Conservation (phyloP, 345 rosid genomes). For the Litchi chinensis region DNA sequence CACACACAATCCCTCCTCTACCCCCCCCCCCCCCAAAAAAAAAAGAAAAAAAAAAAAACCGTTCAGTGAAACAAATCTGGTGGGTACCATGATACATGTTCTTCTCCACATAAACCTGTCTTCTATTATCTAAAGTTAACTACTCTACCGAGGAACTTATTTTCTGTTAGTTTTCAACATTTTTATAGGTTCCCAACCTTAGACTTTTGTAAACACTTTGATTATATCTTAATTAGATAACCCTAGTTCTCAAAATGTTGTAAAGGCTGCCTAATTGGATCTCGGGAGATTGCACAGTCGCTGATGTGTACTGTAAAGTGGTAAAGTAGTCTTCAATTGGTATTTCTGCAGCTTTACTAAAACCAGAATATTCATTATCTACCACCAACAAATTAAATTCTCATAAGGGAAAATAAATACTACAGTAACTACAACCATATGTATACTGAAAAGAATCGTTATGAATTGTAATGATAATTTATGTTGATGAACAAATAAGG, state of each 20-base stretch:
- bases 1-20: too few relatives aligned
- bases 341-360: neutral
- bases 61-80: neutral
- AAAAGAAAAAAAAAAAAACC: neutral
- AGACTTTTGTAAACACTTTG: too few relatives aligned
- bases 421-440: neutral
- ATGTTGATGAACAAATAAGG: neutral
- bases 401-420: neutral
- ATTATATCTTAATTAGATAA: too few relatives aligned
- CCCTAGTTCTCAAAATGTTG: too few relatives aligned
- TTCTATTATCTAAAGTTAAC: neutral
- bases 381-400: slow-evolving; percentile 8
- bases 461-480: neutral
- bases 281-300: neutral
- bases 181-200: too few relatives aligned
- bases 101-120: neutral
- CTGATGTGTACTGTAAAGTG: neutral
- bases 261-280: neutral
- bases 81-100: neutral
- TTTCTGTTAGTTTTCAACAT: too few relatives aligned
- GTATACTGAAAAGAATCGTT: slow-evolving; percentile 7
- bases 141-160: too few relatives aligned
- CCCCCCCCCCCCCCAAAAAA: too few relatives aligned
- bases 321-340: neutral
- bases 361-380: neutral